phyloP scores from a whole-genome alignment of 805 yeast species.

The Schizosaccharomyces japonicus region DNA sequence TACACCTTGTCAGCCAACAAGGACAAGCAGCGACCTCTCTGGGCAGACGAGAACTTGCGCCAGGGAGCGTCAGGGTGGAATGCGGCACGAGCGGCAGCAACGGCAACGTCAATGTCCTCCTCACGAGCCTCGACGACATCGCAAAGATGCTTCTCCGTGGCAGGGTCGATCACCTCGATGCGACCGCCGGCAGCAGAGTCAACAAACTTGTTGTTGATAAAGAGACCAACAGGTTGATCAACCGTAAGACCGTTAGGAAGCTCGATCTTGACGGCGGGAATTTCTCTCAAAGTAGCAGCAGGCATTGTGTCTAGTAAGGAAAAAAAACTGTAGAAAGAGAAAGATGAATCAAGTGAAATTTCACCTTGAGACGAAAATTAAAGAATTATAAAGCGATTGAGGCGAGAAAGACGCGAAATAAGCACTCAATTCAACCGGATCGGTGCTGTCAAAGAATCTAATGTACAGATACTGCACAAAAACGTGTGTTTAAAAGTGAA shows the following conservation, averaged over 20 bases:
- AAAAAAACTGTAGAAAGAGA: not conserved
- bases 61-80: slow-evolving; percentile 33
- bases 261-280: not conserved
- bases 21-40: slow-evolving; percentile 36
- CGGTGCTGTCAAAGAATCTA: too few species aligned
- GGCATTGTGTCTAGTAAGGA: not conserved
- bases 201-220: slow-evolving; percentile 57
- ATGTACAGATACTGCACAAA: too few species aligned
- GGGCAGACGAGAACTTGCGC: slow-evolving; percentile 45
- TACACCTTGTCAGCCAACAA: slow-evolving; percentile 64
- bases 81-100: slow-evolving; percentile 61
- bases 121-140: slow-evolving; percentile 50
- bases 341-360: not conserved
- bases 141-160: slow-evolving; percentile 33
- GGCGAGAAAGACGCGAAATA: not conserved
- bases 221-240: slow-evolving; percentile 69
- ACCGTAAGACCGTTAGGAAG: slow-evolving; percentile 39
- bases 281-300: not conserved
- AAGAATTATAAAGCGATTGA: not conserved
- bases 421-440: too few species aligned
- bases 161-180: slow-evolving; percentile 27
- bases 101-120: slow-evolving; percentile 67
- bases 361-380: not conserved
- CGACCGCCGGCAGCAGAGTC: slow-evolving; percentile 33
- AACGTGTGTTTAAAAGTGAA: too few species aligned